Conservation (phyloP, 78 protist genomes). For the Pigoraptor vietnamica region DNA sequence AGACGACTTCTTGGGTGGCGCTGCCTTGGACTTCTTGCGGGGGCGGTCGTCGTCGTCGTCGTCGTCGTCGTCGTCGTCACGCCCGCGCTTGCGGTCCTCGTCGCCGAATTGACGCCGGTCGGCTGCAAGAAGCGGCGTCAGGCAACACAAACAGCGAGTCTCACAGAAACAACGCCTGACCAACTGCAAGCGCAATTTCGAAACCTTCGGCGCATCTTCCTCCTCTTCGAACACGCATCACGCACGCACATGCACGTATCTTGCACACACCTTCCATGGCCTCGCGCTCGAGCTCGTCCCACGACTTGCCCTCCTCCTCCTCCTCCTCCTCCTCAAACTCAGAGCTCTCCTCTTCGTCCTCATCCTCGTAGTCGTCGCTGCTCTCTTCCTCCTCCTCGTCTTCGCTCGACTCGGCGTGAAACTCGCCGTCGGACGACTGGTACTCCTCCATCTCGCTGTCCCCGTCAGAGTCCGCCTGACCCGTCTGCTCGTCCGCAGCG, state of each 20-base stretch:
- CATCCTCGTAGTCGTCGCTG: conserved; percentile 20
- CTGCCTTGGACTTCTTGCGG: neutral
- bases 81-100: neutral
- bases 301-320: conserved; percentile 16
- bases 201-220: no score
- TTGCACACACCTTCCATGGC: neutral
- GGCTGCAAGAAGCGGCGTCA: neutral
- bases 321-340: conserved; percentile 35
- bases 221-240: no score
- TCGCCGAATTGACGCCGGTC: neutral
- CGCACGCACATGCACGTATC: no score
- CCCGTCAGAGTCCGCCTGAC: neutral
- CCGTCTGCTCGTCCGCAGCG: neutral
- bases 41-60: neutral
- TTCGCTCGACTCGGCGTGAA: neutral
- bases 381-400: conserved; percentile 40
- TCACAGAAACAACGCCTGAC: no score
- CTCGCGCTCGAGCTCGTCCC: conserved; percentile 28
- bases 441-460: conserved; percentile 8
- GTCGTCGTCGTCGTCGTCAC: neutral
- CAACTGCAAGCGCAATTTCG: no score
- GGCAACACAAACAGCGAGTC: neutral
- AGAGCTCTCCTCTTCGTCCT: neutral
- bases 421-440: conserved; percentile 10
- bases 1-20: neutral